Base-by-base conservation (phyloP, 2,329 filamentous ascomycete genomes). In the Anisogramma anomala region DNA sequence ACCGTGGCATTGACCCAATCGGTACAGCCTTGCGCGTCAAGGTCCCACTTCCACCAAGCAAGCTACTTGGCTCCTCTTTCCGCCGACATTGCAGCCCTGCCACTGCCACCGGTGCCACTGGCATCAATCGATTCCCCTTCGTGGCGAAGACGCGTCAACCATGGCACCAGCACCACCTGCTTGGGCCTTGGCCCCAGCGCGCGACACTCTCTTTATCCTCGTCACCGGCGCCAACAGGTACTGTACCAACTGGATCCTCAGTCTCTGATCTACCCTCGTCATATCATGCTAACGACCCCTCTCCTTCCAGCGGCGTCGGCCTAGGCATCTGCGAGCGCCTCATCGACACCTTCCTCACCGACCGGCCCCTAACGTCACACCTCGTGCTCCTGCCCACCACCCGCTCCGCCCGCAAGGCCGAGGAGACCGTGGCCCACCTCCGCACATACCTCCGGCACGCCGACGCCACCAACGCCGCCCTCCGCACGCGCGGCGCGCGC, bases 151-250 rank as follows among this genome's bases (percentile, higher is more conserved):
- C 25, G 10, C 8, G 25, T 27, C 26, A 42, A 6, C n/a, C 20
- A 57, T 55, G 56, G 49, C 50, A 14, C 42, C 48, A 19, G 53
- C n/a, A n/a, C n/a, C n/a, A n/a, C n/a, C 58, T 3, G 60, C 61
- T 7, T 64, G 61, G 62, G 57, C 60, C n/a, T 43, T 40, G 6
- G 50, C 52, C 11, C 50, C 58, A 2, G 43, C 49, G 20, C 50
- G 63, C 23, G 63, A 72, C 45, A 71, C 73, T 53, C 60, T 70
- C 34, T 77, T 76, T 55, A 76, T 85, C 7, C 67, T 94, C 28
- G 75, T 94, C 30, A 94, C 86, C 0, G 86, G 86, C 39, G 84
- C 84, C 26, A 94, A 93, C 61, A 88, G 84, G 86, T 88, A 32
- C n/a, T n/a, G n/a, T n/a, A n/a, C n/a, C n/a, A n/a, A n/a, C n/a